phyloP scores from a whole-genome alignment of 2,329 filamentous ascomycete species.

The Curvularia verruculosa region DNA sequence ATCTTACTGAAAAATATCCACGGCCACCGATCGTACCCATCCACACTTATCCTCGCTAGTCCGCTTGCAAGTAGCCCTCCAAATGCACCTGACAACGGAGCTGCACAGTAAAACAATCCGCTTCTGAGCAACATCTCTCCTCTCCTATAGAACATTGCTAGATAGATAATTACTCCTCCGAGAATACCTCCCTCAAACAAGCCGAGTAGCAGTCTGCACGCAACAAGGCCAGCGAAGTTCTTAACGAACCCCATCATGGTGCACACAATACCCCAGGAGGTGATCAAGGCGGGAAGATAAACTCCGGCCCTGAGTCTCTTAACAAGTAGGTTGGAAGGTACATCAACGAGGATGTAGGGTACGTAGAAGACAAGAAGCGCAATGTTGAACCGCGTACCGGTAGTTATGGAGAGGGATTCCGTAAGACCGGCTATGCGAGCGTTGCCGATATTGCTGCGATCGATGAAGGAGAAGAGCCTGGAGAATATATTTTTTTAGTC shows the following conservation, averaged over 20 bases:
- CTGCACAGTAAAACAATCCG: slow-evolving; percentile 47
- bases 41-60: slow-evolving; percentile 48
- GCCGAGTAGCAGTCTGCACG: slow-evolving; percentile 50
- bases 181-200: slow-evolving; percentile 52
- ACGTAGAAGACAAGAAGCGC: slow-evolving; percentile 55
- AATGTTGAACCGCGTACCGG: slow-evolving; percentile 51
- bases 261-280: slow-evolving; percentile 50
- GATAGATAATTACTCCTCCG: slow-evolving; percentile 51
- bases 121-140: slow-evolving; percentile 51
- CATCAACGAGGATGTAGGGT: slow-evolving; percentile 51
- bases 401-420: slow-evolving; percentile 48
- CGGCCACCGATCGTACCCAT: slow-evolving; percentile 49
- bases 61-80: slow-evolving; percentile 53
- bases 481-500: no score
- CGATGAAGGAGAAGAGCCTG: slow-evolving; percentile 55
- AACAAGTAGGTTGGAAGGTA: slow-evolving; percentile 51
- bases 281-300: slow-evolving; percentile 50
- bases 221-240: slow-evolving; percentile 50
- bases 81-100: slow-evolving; percentile 51
- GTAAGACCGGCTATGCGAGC: slow-evolving; percentile 52
- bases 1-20: slow-evolving; percentile 33
- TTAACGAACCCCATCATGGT: slow-evolving; percentile 52
- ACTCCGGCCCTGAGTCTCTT: slow-evolving; percentile 51
- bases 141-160: slow-evolving; percentile 52
- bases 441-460: slow-evolving; percentile 52